Evolutionary conservation across 2,329 filamentous ascomycete genomes (phyloP).

Genomic region (Lasiodiplodia hormozganensis): DNA sequence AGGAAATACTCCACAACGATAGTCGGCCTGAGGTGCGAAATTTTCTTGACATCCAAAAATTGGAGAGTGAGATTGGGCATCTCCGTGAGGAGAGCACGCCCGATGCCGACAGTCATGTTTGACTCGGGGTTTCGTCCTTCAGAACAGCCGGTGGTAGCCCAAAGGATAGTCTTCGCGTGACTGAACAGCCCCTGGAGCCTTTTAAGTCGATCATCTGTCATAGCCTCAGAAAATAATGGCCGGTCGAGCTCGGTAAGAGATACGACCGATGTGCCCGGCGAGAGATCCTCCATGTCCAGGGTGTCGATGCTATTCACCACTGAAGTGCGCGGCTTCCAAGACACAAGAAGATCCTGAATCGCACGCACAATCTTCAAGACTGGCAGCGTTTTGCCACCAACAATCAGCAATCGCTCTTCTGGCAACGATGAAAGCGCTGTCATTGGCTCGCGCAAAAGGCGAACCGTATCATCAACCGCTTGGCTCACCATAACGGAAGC

Average conservation of each 20-base stretch:
- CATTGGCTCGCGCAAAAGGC: conserved; percentile 31
- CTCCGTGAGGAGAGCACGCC: conserved; percentile 32
- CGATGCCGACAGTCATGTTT: conserved; percentile 31
- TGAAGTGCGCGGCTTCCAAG: not conserved
- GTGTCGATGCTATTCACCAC: conserved; percentile 4
- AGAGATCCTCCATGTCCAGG: not conserved
- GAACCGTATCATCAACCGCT: conserved; percentile 33
- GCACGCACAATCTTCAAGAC: conserved; percentile 10
- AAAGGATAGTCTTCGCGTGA: conserved; percentile 1
- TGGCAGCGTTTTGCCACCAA: conserved; percentile 5
- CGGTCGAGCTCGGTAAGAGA: conserved; percentile 11
- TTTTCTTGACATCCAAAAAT: conserved; percentile 33
- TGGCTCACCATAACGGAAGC: conserved; percentile 31
- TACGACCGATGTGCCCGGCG: conserved; percentile 1
- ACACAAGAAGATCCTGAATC: not conserved
- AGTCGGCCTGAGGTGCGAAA: not conserved
- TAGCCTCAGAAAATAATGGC: not conserved
- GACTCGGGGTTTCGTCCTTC: not conserved
- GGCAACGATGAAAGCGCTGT: not conserved
- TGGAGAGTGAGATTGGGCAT: conserved; percentile 33
- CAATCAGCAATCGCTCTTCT: not conserved
- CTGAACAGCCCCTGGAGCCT: not conserved
- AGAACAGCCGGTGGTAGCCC: conserved; percentile 3
- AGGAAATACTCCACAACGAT: not conserved
- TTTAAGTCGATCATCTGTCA: not conserved